Evolutionary conservation across 345 rosid species (phyloP), one percentile per base, ranked within the genome.

Genomic region (Kandelia obovata): DNA sequence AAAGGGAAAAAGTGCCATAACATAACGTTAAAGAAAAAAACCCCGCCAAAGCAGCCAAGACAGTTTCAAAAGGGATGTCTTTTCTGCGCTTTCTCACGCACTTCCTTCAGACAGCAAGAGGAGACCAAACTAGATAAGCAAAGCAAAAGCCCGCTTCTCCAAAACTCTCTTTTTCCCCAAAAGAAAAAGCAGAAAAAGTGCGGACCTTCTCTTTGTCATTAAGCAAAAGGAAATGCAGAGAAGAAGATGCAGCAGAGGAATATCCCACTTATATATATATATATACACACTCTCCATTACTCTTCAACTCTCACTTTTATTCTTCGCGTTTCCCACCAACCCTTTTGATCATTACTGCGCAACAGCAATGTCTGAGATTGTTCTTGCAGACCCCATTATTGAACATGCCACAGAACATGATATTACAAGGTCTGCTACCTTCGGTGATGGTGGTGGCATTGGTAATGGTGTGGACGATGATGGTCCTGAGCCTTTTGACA

Each of bases 401-500:
- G 83, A 77, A 3, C 70, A 72, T 51, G 53, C 59, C 49, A 57
- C 71, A 25, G 65, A 70, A 5, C 51, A 53, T 60, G 79, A 75
- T 11, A 70, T 80, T 73, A 78, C 78, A 6, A 78, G 85, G 63
- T 81, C 83, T 17, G 78, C 84, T 67, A 77, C 37, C 66, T 19
- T 64, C 61, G 46, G 15, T 55, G 59, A 23, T 1, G 58, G 28
- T 27, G n/a, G 51, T 31, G 9, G 86, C 46, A 59, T 34, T 7
- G 69, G 82, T 35, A 9, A 7, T 39, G 62, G 51, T 39, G 17
- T 53, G 21, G 84, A 81, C 58, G 55, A 34, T 53, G 53, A 84
- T 66, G 81, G 67, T 25, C 79, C 86, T 39, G 84, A 79, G 83
- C 89, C 94, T 0, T 91, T 94, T 62, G 96, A 89, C n/a, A 91